Evolutionary conservation across 2,329 filamentous ascomycete species (phyloP), one percentile per base, ranked within the genome.

Genomic region (Colletotrichum limetticola): DNA sequence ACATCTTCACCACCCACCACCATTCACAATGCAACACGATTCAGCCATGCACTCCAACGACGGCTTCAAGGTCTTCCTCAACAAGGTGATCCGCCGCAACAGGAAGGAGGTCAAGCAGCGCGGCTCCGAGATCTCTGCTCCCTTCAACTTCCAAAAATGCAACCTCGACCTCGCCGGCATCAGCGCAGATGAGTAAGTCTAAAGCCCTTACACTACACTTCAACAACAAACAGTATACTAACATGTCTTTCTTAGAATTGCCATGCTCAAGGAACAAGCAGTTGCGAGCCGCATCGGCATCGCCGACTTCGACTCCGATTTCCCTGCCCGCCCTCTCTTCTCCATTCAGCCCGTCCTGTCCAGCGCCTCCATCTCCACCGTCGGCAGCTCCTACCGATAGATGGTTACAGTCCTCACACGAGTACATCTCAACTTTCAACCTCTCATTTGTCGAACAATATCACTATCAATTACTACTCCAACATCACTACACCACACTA

Each of bases 81-180:
- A 82, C 30, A 87, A 85, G 35, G 79, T 88, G 53, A 85, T 87
- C 70, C 83, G 80, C 42, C 78, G 85, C 57, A 80, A 83, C 61
- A 81, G 84, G 68, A 87, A 86, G 78, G 79, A 86, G 77, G 79
- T 82, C 59, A 85, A 85, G 77, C 79, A 79, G 24, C 42, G 42
- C 42, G 78, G 76, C n/a, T 71, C 86, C 16, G 82, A 86, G 65
- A 89, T 89, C 78, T 91, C 89, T 62, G 85, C 86, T 11, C 90
- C 90, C 0, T 91, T 89, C 80, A 85, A 91, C 78, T 87, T 91
- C 77, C 87, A 88, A 78, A 86, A 85, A 71, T 88, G 90, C 77
- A 81, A 84, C n/a, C 82, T 87, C 53, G 81, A 80, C 56, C 81
- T 91, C 16, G 88, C 88, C 2, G 90, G 89, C 52, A 83, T 91